These are phyloP conservation scores for Trichoderma atroviride DNA, from an alignment of 2,329 filamentous ascomycete species.

Conservation along the genomic window DNA sequence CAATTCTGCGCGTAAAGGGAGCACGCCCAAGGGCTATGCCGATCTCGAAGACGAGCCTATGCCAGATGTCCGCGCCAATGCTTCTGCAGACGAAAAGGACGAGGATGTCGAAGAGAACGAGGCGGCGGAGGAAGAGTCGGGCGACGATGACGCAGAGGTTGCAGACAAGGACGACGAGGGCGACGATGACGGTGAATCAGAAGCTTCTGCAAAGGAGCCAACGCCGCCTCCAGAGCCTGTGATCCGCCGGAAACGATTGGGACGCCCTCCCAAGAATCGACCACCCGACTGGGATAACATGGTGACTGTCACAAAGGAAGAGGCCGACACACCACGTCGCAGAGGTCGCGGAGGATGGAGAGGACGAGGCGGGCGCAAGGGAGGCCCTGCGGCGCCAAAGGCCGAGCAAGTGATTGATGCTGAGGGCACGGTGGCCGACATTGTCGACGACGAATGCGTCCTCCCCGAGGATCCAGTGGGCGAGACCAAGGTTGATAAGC, in stretches of 20 bases:
- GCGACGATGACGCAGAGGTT: conserved; percentile 38
- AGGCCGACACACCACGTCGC: conserved; percentile 62
- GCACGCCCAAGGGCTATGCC: conserved; percentile 47
- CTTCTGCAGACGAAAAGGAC: conserved; percentile 32
- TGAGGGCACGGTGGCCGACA: conserved; percentile 88
- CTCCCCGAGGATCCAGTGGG: conserved; percentile 86
- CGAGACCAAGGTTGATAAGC: conserved; percentile 89
- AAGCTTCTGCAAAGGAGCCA: conserved; percentile 53
- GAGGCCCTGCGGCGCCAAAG: conserved; percentile 72
- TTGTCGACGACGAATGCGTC: conserved; percentile 88
- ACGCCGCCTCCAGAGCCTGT: conserved; percentile 62
- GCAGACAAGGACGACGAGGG: conserved; percentile 56
- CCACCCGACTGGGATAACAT: conserved; percentile 76
- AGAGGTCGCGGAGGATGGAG: conserved; percentile 73
- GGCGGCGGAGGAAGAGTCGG: conserved; percentile 45
- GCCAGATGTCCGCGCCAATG: conserved; percentile 37
- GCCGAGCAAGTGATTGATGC: conserved; percentile 88
- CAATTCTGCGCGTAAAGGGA: conserved; percentile 41
- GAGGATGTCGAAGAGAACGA: conserved; percentile 48
- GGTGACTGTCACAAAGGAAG: conserved; percentile 57
- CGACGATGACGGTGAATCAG: conserved; percentile 43
- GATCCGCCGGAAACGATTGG: conserved; percentile 76
- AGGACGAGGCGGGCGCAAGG: conserved; percentile 65
- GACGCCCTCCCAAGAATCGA: conserved; percentile 81
- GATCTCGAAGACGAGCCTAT: conserved; percentile 47